Base-by-base conservation (phyloP, 768 basidiomycete species). In the Serpula lacrymans region DNA sequence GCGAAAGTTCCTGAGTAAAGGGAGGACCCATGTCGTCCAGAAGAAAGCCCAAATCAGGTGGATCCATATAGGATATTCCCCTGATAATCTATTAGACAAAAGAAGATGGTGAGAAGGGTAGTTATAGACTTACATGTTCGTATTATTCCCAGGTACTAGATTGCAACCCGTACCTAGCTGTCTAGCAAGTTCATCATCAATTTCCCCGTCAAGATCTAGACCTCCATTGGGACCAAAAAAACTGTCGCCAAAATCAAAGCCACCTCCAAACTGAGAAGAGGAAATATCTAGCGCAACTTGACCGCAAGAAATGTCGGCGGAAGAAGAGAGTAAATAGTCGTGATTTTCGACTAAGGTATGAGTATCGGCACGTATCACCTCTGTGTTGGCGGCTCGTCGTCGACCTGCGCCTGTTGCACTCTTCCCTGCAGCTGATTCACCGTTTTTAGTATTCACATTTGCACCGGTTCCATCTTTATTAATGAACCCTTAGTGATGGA, bases 131-230 rank as follows among this genome's bases (percentile, higher is more conserved):
- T 48, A 49, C 53, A 46, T 42, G 42, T 50, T 27, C 39, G 45
- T 54, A 30, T 46, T 44, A 30, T 63, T 63, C 5, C 42, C 52
- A 6, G 63, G 62, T 32, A 64, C 67, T 16, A 43, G 54, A 14
- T 71, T 77, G 85, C 87, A 88, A 17, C 71, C 79, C 51, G 80
- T 78, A 22, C 86, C 88, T 3, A 90, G 68, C 50, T 90, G 87
- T 46, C 70, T 72, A 6, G 82, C 84, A 20, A 90, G 64, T 50
- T 89, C 88, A 33, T 87, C 85, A 3, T 80, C 84, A 13, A 89
- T 59, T 16, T 73, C 80, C 6, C 69, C 74, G n/a, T 63, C 74
- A 13, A 82, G 53, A 45, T 78, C 84, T 17, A 80, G 51, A 16
- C 68, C 80, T 39, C 78, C 84, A 14, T 73, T 69, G 7, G 68